These are phyloP conservation scores for Hemisphaericaspora xylanilytica DNA, from an alignment of 1,139 yeast genomes.

Conservation along the genomic window DNA sequence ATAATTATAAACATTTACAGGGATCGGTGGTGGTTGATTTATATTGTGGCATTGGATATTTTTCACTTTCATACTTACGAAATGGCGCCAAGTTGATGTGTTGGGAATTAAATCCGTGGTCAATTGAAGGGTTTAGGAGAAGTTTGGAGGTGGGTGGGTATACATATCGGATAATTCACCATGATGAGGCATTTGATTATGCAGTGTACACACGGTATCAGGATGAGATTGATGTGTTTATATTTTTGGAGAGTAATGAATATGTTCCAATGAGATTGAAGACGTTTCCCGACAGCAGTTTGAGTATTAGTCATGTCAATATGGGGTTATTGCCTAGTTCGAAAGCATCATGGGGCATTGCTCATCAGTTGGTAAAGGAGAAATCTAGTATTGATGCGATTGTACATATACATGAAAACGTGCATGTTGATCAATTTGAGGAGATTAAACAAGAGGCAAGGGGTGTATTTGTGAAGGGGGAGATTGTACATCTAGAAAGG, in stretches of 20 bases:
- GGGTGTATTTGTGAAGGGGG: slow-evolving; percentile 14
- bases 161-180: slow-evolving; percentile 31
- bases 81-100: slow-evolving; percentile 60
- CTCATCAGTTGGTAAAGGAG: slow-evolving; percentile 26
- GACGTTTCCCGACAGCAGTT: slow-evolving; percentile 16
- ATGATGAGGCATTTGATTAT: slow-evolving; percentile 26
- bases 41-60: slow-evolving; percentile 87
- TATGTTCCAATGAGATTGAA: slow-evolving; percentile 42
- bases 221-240: slow-evolving; percentile 24
- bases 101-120: slow-evolving; percentile 90
- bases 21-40: slow-evolving; percentile 58
- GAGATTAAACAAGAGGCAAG: slow-evolving; percentile 23
- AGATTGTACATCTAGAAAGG: slow-evolving; percentile 42
- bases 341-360: slow-evolving; percentile 55
- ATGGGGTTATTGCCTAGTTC: slow-evolving; percentile 77
- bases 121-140: slow-evolving; percentile 63
- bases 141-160: slow-evolving; percentile 52
- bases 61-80: slow-evolving; percentile 65
- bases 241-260: slow-evolving; percentile 66
- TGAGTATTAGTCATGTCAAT: slow-evolving; percentile 60
- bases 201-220: slow-evolving; percentile 9
- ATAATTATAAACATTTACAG: slow-evolving; percentile 30
- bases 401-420: slow-evolving; percentile 78
- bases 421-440: slow-evolving; percentile 44
- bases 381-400: slow-evolving; percentile 21